These are phyloP conservation scores for Thecaphora thlaspeos DNA, from an alignment of 1,284 basidiomycete species.

Conservation along the genomic window DNA sequence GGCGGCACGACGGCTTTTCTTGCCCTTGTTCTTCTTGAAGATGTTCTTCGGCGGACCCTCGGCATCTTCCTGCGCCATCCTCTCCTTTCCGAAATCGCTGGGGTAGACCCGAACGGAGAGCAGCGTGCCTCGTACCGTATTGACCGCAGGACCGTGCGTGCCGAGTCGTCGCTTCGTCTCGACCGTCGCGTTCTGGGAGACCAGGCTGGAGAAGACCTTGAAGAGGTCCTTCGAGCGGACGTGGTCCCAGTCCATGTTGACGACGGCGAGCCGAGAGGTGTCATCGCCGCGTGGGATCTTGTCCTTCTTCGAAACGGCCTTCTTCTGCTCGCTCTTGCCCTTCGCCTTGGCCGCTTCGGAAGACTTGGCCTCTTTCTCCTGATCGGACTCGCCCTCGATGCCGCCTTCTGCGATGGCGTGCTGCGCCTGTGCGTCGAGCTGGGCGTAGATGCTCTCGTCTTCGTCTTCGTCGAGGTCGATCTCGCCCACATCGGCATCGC, in stretches of 20 bases:
- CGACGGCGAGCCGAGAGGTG: slow-evolving; percentile 72
- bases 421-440: slow-evolving; percentile 72
- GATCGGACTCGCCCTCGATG: slow-evolving; percentile 28
- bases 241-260: slow-evolving; percentile 99
- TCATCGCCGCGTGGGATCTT: slow-evolving; percentile 46
- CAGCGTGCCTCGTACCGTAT: slow-evolving; percentile 36
- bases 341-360: slow-evolving; percentile 60
- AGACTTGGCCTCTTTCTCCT: slow-evolving; percentile 57
- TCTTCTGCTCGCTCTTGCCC: slow-evolving; percentile 35
- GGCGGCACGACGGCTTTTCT: not conserved
- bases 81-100: slow-evolving; percentile 86
- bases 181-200: slow-evolving; percentile 60
- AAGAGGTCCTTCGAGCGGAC: slow-evolving; percentile 85
- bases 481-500: slow-evolving; percentile 42
- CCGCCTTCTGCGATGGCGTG: slow-evolving; percentile 33
- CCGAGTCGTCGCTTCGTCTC: not conserved
- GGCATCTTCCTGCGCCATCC: slow-evolving; percentile 80
- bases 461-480: slow-evolving; percentile 75
- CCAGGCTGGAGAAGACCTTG: slow-evolving; percentile 87
- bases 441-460: slow-evolving; percentile 63
- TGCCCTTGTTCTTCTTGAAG: slow-evolving; percentile 62
- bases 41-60: slow-evolving; percentile 87
- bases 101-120: slow-evolving; percentile 71
- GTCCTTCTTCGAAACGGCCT: slow-evolving; percentile 58
- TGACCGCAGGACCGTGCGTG: slow-evolving; percentile 25